Percentiles rank a stretch among this genome's conserved stretches.
Evolutionary conservation across 441 rosid genomes (phyloP).

Genomic region (Flueggea neowawraea): DNA sequence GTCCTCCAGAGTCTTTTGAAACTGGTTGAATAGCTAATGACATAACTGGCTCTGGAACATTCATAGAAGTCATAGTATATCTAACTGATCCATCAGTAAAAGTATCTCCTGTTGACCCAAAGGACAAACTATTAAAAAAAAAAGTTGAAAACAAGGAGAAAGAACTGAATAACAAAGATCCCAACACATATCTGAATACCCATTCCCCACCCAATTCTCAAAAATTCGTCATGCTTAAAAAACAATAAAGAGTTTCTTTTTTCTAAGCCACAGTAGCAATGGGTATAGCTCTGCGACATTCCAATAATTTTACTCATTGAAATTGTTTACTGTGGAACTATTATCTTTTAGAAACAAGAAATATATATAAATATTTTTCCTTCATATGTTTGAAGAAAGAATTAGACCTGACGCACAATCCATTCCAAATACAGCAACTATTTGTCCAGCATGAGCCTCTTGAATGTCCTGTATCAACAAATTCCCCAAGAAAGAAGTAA

Average conservation of each 20-base stretch:
- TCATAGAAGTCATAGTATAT: slow-evolving; percentile 99
- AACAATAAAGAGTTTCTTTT: no score
- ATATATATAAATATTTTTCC: neutral
- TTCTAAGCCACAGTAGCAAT: no score
- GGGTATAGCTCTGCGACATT: no score
- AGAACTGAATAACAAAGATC: neutral
- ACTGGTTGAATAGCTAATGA: slow-evolving; percentile 97
- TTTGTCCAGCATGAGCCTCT: slow-evolving; percentile 98
- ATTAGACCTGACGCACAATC: slow-evolving; percentile 94
- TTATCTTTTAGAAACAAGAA: neutral
- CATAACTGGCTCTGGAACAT: slow-evolving; percentile 99
- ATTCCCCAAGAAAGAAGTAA: neutral
- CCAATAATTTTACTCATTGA: no score
- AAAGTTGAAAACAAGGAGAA: neutral
- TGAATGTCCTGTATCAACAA: slow-evolving; percentile 74
- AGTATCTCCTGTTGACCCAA: slow-evolving; percentile 68
- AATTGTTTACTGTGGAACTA: neutral
- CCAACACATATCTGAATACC: neutral
- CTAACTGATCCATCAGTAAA: slow-evolving; percentile 92
- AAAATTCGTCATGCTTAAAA: no score
- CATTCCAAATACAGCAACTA: slow-evolving; percentile 97
- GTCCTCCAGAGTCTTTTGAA: slow-evolving; percentile 93
- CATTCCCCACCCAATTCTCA: neutral
- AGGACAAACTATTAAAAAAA: slow-evolving; percentile 9
- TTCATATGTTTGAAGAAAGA: neutral